Conservation (phyloP, 306 rosid genomes). For the Fragaria iinumae region DNA sequence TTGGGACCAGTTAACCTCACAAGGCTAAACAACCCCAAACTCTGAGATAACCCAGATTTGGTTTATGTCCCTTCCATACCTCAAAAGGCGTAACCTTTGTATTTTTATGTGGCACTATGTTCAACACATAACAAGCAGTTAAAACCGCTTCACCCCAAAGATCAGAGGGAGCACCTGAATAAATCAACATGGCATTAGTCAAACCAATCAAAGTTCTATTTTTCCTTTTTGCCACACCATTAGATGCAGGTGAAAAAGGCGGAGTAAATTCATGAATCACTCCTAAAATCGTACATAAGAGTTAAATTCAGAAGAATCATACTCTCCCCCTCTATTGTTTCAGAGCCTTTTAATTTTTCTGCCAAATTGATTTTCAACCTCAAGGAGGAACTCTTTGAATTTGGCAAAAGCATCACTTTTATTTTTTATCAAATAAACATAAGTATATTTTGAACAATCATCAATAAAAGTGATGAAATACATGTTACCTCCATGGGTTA, state of each 20-base stretch:
- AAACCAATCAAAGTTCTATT: too few species aligned
- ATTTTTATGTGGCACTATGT: not conserved
- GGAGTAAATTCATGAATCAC: too few species aligned
- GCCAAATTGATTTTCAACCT: not conserved
- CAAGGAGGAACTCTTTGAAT: not conserved
- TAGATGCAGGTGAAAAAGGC: not conserved
- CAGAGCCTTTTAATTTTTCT: not conserved
- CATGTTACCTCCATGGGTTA: not conserved
- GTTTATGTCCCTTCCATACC: too few species aligned
- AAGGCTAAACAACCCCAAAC: too few species aligned
- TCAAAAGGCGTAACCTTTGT: not conserved
- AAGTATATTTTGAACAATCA: not conserved
- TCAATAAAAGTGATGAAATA: conserved; percentile 4
- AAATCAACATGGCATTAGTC: too few species aligned
- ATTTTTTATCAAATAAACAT: not conserved
- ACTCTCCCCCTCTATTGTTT: not conserved
- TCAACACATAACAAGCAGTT: not conserved
- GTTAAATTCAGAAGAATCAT: not conserved
- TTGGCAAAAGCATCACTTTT: not conserved
- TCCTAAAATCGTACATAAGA: not conserved
- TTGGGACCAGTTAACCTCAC: too few species aligned
- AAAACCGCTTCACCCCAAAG: not conserved
- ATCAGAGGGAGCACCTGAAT: not conserved
- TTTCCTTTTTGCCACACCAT: too few species aligned
- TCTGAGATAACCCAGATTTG: too few species aligned